phyloP scores from a whole-genome alignment of 1,284 basidiomycete species.

The Abortiporus biennis region DNA sequence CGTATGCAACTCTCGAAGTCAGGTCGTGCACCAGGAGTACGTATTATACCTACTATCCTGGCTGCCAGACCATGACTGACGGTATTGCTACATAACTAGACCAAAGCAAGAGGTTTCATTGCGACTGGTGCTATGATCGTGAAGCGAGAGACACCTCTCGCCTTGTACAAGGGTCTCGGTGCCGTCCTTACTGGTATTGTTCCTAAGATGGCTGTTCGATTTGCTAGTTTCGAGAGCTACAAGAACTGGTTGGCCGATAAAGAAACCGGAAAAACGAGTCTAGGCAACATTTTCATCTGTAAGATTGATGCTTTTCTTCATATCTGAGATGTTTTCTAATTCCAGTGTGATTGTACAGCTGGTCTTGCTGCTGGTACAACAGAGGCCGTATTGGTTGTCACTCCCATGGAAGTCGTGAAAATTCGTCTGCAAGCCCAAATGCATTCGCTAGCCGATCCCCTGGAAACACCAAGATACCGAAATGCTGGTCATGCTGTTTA shows the following conservation, averaged over 20 bases:
- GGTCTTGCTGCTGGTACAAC: constrained; percentile 93
- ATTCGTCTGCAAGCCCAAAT: constrained; percentile 97
- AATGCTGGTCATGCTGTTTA: constrained; percentile 97
- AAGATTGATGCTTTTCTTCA: constrained; percentile 4
- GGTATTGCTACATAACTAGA: constrained; percentile 40
- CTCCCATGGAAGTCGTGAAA: constrained; percentile 99
- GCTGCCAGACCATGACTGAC: too few species aligned
- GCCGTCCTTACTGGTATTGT: constrained; percentile 98
- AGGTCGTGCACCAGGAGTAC: constrained; percentile 71
- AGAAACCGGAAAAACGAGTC: constrained; percentile 69
- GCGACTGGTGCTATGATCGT: constrained; percentile 91
- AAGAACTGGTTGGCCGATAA: constrained; percentile 78
- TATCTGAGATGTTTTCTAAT: neutral
- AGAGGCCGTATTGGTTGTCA: constrained; percentile 92
- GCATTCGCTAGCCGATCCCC: constrained; percentile 94
- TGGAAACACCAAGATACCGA: constrained; percentile 91
- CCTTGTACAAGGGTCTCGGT: constrained; percentile 97
- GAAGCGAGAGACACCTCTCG: constrained; percentile 88
- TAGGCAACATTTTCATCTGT: constrained; percentile 76
- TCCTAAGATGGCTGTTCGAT: constrained; percentile 99
- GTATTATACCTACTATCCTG: too few species aligned
- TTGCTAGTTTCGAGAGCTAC: constrained; percentile 97
- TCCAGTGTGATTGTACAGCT: constrained; percentile 11
- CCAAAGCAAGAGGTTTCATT: constrained; percentile 89
- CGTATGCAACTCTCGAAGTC: constrained; percentile 94